phyloP scores from a whole-genome alignment of 2,329 filamentous ascomycete genomes.

The Clarireedia sp. region DNA sequence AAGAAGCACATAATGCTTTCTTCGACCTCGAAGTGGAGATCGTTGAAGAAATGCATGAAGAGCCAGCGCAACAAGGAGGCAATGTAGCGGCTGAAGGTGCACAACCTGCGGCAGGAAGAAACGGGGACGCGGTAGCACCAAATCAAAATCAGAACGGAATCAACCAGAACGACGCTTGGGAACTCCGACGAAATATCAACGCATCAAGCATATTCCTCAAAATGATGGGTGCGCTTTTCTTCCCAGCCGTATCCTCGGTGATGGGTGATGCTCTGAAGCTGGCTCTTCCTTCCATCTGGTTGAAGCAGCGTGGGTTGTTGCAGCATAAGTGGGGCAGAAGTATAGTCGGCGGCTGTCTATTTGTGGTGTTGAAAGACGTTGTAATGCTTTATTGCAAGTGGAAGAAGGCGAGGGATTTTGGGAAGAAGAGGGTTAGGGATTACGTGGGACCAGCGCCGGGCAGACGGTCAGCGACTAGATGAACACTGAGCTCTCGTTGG shows the following conservation, averaged over 20 bases:
- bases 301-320: constrained; percentile 44
- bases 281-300: constrained; percentile 61
- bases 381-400: constrained; percentile 57
- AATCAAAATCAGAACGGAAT: neutral
- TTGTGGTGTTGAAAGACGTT: constrained; percentile 71
- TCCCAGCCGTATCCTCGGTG: constrained; percentile 71
- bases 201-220: constrained; percentile 49
- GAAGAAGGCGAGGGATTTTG: constrained; percentile 48
- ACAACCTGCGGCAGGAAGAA: neutral
- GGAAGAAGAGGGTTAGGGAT: constrained; percentile 41
- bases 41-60: constrained; percentile 11
- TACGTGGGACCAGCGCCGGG: constrained; percentile 11
- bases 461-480: too few species aligned
- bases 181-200: constrained; percentile 32
- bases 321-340: constrained; percentile 85
- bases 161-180: constrained; percentile 11
- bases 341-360: constrained; percentile 79
- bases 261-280: constrained; percentile 69
- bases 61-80: neutral
- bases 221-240: constrained; percentile 63
- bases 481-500: too few species aligned
- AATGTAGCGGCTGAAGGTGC: neutral
- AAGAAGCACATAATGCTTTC: constrained; percentile 26
- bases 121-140: neutral
- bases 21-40: constrained; percentile 21